A percentile compares a stretch with the other conserved stretches of the same genome.
Conservation (phyloP, 495 filamentous ascomycete genomes). For the Penicillium canariense region DNA sequence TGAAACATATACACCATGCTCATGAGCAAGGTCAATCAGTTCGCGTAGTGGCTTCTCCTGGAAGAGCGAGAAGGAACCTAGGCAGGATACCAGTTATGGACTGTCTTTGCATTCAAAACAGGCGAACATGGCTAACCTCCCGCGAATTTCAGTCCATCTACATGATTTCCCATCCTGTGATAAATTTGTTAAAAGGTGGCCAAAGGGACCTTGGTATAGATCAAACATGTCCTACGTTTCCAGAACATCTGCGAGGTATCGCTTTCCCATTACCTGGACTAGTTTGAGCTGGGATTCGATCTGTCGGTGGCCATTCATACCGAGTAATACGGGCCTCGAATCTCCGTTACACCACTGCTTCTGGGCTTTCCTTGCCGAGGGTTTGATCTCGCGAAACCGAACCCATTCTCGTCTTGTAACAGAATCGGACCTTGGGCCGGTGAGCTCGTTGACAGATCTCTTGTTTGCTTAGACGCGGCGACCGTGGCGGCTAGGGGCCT, state of each 20-base stretch:
- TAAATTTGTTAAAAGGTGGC: not conserved
- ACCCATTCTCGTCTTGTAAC: slow-evolving; percentile 52
- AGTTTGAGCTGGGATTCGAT: not conserved
- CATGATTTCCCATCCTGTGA: slow-evolving; percentile 50
- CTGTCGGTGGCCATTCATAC: slow-evolving; percentile 17
- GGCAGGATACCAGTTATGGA: not conserved
- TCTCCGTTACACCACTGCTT: slow-evolving; percentile 51
- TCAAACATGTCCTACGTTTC: slow-evolving; percentile 39
- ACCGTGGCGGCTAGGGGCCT: slow-evolving; percentile 9
- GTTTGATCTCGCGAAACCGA: slow-evolving; percentile 55
- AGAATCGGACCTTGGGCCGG: slow-evolving; percentile 31
- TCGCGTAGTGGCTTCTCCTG: slow-evolving; percentile 46
- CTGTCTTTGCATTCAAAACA: not conserved
- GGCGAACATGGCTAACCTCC: slow-evolving; percentile 36
- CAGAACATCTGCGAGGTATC: slow-evolving; percentile 50
- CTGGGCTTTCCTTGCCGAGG: slow-evolving; percentile 50
- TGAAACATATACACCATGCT: slow-evolving; percentile 53
- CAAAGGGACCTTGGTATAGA: not conserved
- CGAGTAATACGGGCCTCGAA: slow-evolving; percentile 56
- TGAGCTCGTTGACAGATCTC: slow-evolving; percentile 17
- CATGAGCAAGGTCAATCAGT: slow-evolving; percentile 53
- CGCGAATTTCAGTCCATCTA: slow-evolving; percentile 58
- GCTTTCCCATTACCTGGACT: slow-evolving; percentile 48
- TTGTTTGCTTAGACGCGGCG: slow-evolving; percentile 3
- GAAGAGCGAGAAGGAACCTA: slow-evolving; percentile 54